A percentile compares a stretch with the other conserved stretches of the same genome.
These are phyloP conservation scores for Aureobasidium sp. DNA, from an alignment of 2,329 filamentous ascomycete genomes.

Conservation along the genomic window DNA sequence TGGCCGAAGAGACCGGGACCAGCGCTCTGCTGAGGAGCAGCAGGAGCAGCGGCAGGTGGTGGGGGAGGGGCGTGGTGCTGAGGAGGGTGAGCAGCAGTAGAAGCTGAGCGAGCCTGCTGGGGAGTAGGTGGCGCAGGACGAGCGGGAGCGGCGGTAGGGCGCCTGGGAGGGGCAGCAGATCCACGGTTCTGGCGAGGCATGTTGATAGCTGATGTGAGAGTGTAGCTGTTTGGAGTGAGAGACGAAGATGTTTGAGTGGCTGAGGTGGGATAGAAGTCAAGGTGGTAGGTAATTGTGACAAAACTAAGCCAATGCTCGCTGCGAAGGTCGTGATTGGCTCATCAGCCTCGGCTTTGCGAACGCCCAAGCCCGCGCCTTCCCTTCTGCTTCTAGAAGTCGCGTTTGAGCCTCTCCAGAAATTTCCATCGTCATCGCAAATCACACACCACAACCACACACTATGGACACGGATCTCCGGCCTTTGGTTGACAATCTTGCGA, in stretches of 20 bases:
- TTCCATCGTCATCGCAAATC: slow-evolving; percentile 2
- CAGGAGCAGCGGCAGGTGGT: slow-evolving; percentile 29
- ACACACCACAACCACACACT: slow-evolving; percentile 11
- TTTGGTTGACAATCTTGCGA: slow-evolving; percentile 61
- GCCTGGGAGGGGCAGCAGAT: slow-evolving; percentile 37
- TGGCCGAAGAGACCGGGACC: slow-evolving; percentile 87
- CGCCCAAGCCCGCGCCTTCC: neutral
- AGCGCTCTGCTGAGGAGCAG: slow-evolving; percentile 40
- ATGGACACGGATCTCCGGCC: slow-evolving; percentile 58
- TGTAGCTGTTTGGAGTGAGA: neutral
- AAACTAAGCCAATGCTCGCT: neutral
- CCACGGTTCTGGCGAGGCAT: slow-evolving; percentile 46
- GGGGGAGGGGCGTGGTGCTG: slow-evolving; percentile 45
- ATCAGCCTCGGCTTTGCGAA: slow-evolving; percentile 1
- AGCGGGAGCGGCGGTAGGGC: slow-evolving; percentile 37
- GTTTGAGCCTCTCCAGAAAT: neutral
- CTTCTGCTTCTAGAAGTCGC: slow-evolving; percentile 11
- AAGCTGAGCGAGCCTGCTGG: slow-evolving; percentile 48
- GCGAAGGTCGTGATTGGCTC: slow-evolving; percentile 7
- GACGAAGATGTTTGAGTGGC: neutral
- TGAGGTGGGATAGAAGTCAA: neutral
- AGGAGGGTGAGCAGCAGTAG: slow-evolving; percentile 40
- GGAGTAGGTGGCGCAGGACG: slow-evolving; percentile 58
- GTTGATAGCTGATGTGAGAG: slow-evolving; percentile 19
- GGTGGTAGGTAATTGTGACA: neutral